Conservation (phyloP, 768 basidiomycete genomes). For the Stropharia rugosoannulata region DNA sequence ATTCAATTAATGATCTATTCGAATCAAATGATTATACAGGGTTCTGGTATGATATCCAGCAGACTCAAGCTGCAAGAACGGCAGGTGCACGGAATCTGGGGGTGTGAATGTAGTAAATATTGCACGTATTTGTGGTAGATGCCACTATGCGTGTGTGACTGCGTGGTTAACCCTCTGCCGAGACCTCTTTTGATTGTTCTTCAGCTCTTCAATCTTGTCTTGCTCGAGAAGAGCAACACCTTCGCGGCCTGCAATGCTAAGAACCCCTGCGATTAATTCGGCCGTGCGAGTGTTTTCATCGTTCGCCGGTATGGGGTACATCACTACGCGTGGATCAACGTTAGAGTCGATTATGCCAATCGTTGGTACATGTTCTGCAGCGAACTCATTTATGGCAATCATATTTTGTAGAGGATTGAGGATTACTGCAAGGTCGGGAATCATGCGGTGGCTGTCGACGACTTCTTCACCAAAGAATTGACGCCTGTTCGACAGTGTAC, state of each 20-base stretch:
- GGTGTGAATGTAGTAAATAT: constrained; percentile 19
- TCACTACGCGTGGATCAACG: constrained; percentile 92
- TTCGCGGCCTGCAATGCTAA: constrained; percentile 85
- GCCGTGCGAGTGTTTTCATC: constrained; percentile 91
- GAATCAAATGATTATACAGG: constrained; percentile 39
- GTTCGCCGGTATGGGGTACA: constrained; percentile 99
- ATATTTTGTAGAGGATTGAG: constrained; percentile 87
- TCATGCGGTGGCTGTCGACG: constrained; percentile 50
- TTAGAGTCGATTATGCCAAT: constrained; percentile 95
- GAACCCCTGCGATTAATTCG: constrained; percentile 85
- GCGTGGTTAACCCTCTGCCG: constrained; percentile 19
- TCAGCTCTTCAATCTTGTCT: constrained; percentile 27
- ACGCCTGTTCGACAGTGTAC: constrained; percentile 87
- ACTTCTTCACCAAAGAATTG: constrained; percentile 67
- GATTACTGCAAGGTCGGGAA: constrained; percentile 88
- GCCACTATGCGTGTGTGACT: constrained; percentile 10
- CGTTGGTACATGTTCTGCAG: constrained; percentile 86
- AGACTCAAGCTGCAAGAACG: constrained; percentile 32
- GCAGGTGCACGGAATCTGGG: constrained; percentile 15
- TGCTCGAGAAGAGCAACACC: constrained; percentile 50
- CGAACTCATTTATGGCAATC: constrained; percentile 89
- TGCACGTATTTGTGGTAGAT: constrained; percentile 16
- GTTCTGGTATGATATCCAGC: constrained; percentile 71
- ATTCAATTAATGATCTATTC: background rate
- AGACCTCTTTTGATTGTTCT: constrained; percentile 24